Conservation (phyloP, 2,329 filamentous ascomycete genomes). For the Phialemoniopsis sp. region DNA sequence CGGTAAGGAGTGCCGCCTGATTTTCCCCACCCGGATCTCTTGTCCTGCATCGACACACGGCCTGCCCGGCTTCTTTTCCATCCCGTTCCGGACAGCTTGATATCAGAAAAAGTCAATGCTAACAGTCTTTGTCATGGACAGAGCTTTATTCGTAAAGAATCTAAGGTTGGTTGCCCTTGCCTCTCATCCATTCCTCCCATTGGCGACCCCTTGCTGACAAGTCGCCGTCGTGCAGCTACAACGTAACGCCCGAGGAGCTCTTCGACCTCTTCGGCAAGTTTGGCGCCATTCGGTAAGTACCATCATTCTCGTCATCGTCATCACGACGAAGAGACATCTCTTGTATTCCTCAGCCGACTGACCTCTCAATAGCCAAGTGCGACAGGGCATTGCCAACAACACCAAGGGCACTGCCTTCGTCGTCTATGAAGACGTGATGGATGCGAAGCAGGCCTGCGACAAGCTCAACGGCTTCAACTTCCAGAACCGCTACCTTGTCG, state of each 20-base stretch:
- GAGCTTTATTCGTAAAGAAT: constrained; percentile 99
- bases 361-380: constrained; percentile 72
- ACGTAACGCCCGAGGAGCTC: constrained; percentile 95
- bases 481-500: constrained; percentile 97
- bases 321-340: too few species aligned
- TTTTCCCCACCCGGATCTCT: constrained; percentile 18
- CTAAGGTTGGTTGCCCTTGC: constrained; percentile 75
- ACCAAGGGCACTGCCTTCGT: constrained; percentile 99
- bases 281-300: constrained; percentile 81
- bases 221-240: constrained; percentile 80
- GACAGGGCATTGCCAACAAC: constrained; percentile 93
- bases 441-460: constrained; percentile 98
- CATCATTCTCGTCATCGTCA: constrained; percentile 3
- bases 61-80: constrained; percentile 12
- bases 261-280: constrained; percentile 99
- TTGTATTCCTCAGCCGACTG: not conserved
- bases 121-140: constrained; percentile 28
- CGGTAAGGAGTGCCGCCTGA: constrained; percentile 53
- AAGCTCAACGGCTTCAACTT: constrained; percentile 99
- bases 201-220: too few species aligned
- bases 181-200: constrained; percentile 11
- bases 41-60: constrained; percentile 16
- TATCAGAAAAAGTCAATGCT: too few species aligned
- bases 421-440: constrained; percentile 98
- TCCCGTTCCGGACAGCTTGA: too few species aligned